These are phyloP conservation scores for Sphagnum tenellum DNA, from an alignment of 225 moss, liverwort and hornwort genomes.

Conservation along the genomic window DNA sequence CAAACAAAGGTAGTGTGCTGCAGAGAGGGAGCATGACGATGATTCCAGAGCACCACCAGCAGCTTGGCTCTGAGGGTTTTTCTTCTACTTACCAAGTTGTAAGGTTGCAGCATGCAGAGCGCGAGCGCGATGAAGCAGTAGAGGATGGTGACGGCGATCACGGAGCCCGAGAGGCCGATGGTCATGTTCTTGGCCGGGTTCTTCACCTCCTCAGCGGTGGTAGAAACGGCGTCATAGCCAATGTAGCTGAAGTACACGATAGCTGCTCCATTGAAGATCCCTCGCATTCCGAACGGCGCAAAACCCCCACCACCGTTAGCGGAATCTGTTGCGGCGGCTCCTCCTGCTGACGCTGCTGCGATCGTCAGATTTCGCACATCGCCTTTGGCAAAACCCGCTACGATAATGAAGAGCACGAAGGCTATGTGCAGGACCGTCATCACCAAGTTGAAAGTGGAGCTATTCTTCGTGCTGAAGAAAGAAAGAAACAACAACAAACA, in stretches of 20 bases:
- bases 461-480: conserved; percentile 63
- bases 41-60: too few relatives aligned
- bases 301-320: conserved; percentile 22
- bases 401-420: conserved; percentile 71
- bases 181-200: conserved; percentile 58
- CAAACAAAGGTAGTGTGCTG: too few relatives aligned
- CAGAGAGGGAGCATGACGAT: too few relatives aligned
- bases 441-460: conserved; percentile 64
- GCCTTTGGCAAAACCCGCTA: conserved; percentile 70
- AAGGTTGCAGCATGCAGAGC: conserved; percentile 60
- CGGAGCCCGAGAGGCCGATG: conserved; percentile 58
- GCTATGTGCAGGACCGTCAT: conserved; percentile 72
- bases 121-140: conserved; percentile 57
- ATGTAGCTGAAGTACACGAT: conserved; percentile 73
- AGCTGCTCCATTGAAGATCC: conserved; percentile 60
- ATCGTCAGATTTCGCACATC: conserved; percentile 38
- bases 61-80: too few relatives aligned
- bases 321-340: too few relatives aligned
- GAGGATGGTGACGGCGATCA: conserved; percentile 51
- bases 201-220: conserved; percentile 69
- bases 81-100: conserved; percentile 32
- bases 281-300: conserved; percentile 60
- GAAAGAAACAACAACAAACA: too few relatives aligned
- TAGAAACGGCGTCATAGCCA: conserved; percentile 66
- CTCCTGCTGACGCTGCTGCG: too few relatives aligned